These are phyloP conservation scores for Penicillium fimorum DNA, from an alignment of 495 filamentous ascomycete species.

Conservation along the genomic window DNA sequence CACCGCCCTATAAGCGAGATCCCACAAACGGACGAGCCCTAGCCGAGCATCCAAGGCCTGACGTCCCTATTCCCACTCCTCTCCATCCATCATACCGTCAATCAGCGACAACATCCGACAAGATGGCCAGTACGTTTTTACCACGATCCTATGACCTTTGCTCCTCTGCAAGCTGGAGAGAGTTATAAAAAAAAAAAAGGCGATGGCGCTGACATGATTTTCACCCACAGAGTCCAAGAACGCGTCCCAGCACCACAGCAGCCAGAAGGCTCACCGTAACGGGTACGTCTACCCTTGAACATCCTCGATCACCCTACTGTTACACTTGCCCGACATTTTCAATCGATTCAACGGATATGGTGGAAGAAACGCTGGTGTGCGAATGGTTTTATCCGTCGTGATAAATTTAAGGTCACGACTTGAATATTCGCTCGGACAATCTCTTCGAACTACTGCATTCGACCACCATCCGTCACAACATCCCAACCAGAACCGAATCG, in stretches of 20 bases:
- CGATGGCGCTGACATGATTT: conserved; percentile 29
- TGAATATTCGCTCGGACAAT: conserved; percentile 7
- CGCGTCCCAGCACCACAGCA: conserved; percentile 97
- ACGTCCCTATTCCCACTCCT: conserved; percentile 25
- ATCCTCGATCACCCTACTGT: conserved; percentile 3
- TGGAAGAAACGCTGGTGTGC: conserved; percentile 3
- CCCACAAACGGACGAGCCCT: conserved; percentile 46
- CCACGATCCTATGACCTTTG: conserved; percentile 2
- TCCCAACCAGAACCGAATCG: conserved; percentile 15
- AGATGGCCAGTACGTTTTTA: conserved; percentile 52
- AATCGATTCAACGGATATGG: background rate
- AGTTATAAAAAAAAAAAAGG: conserved; percentile 2
- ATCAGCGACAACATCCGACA: conserved; percentile 48
- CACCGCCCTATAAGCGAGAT: conserved; percentile 47
- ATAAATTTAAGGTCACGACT: conserved; percentile 10
- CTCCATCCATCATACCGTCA: conserved; percentile 34
- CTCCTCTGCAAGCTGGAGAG: conserved; percentile 5
- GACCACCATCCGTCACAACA: conserved; percentile 4
- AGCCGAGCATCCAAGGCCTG: conserved; percentile 36
- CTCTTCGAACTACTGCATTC: conserved; percentile 2
- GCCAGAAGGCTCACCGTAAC: conserved; percentile 95
- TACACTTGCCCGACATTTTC: background rate
- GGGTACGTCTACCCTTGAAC: conserved; percentile 62
- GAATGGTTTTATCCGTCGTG: conserved; percentile 3
- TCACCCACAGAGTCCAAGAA: conserved; percentile 86